Percentiles rank a stretch among this genome's conserved stretches.
Evolutionary conservation across 768 basidiomycete species (phyloP).

Genomic region (Podaxis pistillaris): DNA sequence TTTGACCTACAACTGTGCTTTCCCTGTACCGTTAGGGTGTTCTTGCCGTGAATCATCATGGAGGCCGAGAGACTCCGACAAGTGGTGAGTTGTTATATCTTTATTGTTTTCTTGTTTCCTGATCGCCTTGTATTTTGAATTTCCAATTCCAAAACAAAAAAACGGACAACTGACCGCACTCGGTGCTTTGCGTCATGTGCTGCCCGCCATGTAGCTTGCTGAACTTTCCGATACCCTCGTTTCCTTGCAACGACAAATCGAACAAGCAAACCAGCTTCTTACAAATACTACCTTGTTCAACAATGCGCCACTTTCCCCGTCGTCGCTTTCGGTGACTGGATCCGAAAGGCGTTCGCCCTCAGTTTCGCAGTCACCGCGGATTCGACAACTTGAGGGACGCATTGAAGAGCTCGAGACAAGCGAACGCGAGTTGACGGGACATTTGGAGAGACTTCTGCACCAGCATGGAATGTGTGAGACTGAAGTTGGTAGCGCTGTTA

Average conservation of each 20-base stretch:
- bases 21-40: not conserved
- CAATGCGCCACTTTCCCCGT: not conserved
- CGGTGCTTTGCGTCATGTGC: not conserved
- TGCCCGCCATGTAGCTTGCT: not conserved
- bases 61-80: slow-evolving; percentile 3
- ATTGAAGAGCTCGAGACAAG: slow-evolving; percentile 5
- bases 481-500: slow-evolving; percentile 30
- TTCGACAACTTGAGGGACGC: not conserved
- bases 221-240: not conserved
- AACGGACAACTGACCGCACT: not conserved
- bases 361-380: not conserved
- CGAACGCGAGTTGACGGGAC: not conserved
- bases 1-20: not conserved
- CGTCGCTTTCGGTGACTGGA: not conserved
- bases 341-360: not conserved
- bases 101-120: not conserved
- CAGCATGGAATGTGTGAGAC: slow-evolving; percentile 24
- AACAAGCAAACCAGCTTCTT: not conserved
- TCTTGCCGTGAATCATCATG: not conserved
- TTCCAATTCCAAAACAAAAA: not conserved
- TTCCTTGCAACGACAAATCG: slow-evolving; percentile 5
- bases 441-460: slow-evolving; percentile 27
- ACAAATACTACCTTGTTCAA: not conserved
- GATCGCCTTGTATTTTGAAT: not conserved
- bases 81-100: not conserved